These are phyloP conservation scores for Inga laurina DNA, from an alignment of 306 rosid species.

Conservation along the genomic window DNA sequence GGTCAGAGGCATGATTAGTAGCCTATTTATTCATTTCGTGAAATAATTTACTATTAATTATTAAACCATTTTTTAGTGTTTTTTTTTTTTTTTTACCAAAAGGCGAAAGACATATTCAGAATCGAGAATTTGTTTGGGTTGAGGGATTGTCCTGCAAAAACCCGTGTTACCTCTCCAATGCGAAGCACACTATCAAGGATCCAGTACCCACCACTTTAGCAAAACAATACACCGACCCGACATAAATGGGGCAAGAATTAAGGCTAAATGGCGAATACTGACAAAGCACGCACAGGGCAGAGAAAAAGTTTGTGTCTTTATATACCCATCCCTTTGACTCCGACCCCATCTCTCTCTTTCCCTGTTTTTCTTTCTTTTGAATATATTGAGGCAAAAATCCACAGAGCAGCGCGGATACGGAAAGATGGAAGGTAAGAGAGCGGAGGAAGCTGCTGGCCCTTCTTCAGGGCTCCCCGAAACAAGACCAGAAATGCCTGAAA, in stretches of 20 bases:
- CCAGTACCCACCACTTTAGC: neutral
- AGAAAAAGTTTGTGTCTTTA: neutral
- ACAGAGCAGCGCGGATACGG: neutral
- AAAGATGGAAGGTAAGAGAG: conserved; percentile 67
- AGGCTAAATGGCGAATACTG: neutral
- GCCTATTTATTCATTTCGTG: neutral
- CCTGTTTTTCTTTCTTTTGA: neutral
- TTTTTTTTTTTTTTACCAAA: neutral
- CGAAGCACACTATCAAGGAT: neutral
- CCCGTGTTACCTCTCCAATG: neutral
- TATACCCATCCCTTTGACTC: neutral
- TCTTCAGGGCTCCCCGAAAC: conserved; percentile 47
- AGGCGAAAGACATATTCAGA: neutral
- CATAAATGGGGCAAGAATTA: neutral
- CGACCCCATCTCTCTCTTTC: neutral
- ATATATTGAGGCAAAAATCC: conserved; percentile 3
- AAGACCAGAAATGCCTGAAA: conserved; percentile 42
- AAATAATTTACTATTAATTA: neutral
- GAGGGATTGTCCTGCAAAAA: neutral
- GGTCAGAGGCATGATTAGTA: no score
- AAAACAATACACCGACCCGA: neutral
- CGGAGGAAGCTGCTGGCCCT: conserved; percentile 69
- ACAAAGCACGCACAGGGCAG: neutral
- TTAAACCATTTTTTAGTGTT: neutral
- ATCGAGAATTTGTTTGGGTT: neutral